Evolutionary conservation across 1,139 yeast genomes (phyloP).

Genomic region (Hemisphaericaspora subhashii): DNA sequence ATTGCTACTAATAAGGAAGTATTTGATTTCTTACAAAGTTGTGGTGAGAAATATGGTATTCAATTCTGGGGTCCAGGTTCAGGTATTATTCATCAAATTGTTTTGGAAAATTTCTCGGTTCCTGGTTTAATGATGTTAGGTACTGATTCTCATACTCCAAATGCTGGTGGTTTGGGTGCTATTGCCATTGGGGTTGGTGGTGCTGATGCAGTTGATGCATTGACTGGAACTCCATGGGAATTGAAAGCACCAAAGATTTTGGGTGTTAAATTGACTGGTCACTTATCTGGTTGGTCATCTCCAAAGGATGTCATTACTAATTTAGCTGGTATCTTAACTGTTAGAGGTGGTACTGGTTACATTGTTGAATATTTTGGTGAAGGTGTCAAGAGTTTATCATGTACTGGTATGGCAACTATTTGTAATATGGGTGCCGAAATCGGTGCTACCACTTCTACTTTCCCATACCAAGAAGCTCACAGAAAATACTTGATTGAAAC

Average conservation of each 20-base stretch:
- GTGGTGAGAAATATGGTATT: conserved; percentile 91
- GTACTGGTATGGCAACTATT: conserved; percentile 99
- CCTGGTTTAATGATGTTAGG: conserved; percentile 97
- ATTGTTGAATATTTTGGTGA: conserved; percentile 95
- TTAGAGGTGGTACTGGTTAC: conserved; percentile 96
- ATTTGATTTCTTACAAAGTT: conserved; percentile 85
- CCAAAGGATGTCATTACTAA: conserved; percentile 95
- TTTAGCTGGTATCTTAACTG: conserved; percentile 87
- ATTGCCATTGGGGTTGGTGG: conserved; percentile 99
- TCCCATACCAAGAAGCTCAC: conserved; percentile 93
- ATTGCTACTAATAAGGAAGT: conserved; percentile 89
- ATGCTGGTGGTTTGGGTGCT: conserved; percentile 97
- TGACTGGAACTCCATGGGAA: conserved; percentile 99
- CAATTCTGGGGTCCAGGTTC: conserved; percentile 99
- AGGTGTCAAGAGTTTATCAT: conserved; percentile 81
- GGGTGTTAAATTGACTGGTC: conserved; percentile 90
- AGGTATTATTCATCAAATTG: conserved; percentile 97
- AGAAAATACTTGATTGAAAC: conserved; percentile 79
- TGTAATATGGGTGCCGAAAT: conserved; percentile 99
- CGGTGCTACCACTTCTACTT: conserved; percentile 96
- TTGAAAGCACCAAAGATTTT: conserved; percentile 91
- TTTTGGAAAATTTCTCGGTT: conserved; percentile 88
- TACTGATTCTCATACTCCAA: conserved; percentile 96
- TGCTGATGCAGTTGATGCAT: conserved; percentile 97
- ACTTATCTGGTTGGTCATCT: conserved; percentile 86